Conservation (phyloP, 1,284 basidiomycete species). For the Athelia sp. region DNA sequence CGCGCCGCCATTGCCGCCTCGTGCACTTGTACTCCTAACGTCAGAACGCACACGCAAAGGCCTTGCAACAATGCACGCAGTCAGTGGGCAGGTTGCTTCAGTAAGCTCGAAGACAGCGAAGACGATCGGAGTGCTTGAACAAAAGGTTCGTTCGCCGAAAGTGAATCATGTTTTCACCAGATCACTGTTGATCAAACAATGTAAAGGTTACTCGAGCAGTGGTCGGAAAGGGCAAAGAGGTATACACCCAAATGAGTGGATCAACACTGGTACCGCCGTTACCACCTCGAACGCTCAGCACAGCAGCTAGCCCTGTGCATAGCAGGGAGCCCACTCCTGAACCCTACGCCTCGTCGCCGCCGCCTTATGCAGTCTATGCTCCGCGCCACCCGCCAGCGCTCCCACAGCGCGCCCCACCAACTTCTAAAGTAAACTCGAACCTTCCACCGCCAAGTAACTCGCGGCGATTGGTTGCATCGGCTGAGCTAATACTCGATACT, state of each 20-base stretch:
- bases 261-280: conserved; percentile 11
- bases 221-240: conserved; percentile 28
- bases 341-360: conserved; percentile 8
- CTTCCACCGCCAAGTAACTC: conserved; percentile 4
- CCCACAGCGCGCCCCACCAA: conserved; percentile 22
- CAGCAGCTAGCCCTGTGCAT: neutral
- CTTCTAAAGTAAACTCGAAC: conserved; percentile 6
- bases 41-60: conserved; percentile 56
- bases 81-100: conserved; percentile 63
- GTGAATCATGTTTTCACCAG: too few species aligned
- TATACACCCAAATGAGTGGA: neutral
- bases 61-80: conserved; percentile 55
- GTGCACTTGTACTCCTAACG: conserved; percentile 57
- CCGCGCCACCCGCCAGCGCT: conserved; percentile 21
- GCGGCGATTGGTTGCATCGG: conserved; percentile 49
- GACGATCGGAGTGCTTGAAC: conserved; percentile 55
- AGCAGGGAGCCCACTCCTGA: conserved; percentile 9
- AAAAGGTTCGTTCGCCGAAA: too few species aligned
- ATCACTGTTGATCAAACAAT: too few species aligned
- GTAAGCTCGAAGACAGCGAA: conserved; percentile 61
- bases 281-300: conserved; percentile 12
- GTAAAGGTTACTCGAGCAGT: conserved; percentile 47
- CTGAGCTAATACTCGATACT: conserved; percentile 69
- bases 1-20: conserved; percentile 38
- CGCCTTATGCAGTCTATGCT: conserved; percentile 16